These are phyloP conservation scores for Colletotrichum trifolii DNA, from an alignment of 2,329 filamentous ascomycete genomes.

Conservation along the genomic window DNA sequence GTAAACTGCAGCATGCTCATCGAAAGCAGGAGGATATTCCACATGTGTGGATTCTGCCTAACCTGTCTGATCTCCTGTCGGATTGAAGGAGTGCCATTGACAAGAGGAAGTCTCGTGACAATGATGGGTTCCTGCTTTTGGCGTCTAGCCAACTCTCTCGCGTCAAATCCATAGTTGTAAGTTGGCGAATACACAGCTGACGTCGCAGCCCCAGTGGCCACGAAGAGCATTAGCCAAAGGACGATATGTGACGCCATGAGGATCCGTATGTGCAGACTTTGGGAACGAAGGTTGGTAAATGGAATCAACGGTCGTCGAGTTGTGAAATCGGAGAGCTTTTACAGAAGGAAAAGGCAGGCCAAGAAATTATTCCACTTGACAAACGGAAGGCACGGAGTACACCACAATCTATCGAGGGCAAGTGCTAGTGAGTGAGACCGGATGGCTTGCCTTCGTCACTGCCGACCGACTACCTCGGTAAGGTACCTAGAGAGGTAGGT, in stretches of 20 bases:
- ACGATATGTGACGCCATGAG: constrained; percentile 13
- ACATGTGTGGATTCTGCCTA: constrained; percentile 70
- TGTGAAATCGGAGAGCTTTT: neutral
- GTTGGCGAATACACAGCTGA: constrained; percentile 21
- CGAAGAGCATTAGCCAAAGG: constrained; percentile 17
- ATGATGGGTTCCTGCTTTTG: constrained; percentile 52
- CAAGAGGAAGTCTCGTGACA: constrained; percentile 54
- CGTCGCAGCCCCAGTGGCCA: neutral
- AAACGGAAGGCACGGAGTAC: too few relatives aligned
- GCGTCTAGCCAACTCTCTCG: constrained; percentile 53
- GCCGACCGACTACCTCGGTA: too few relatives aligned
- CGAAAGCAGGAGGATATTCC: constrained; percentile 82
- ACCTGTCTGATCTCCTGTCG: constrained; percentile 78
- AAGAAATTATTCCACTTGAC: neutral
- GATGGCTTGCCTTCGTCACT: too few relatives aligned
- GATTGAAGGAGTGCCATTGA: constrained; percentile 54
- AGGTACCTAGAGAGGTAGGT: too few relatives aligned
- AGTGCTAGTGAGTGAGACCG: too few relatives aligned
- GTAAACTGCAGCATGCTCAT: constrained; percentile 78
- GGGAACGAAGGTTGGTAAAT: neutral
- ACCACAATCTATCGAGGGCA: too few relatives aligned
- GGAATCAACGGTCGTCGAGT: neutral
- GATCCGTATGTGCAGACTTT: neutral
- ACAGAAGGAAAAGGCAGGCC: neutral
- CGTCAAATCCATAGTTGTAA: constrained; percentile 65